Evolutionary conservation across 192 early-diverging fungal species (phyloP).

Genomic region (Coemansia erecta): DNA sequence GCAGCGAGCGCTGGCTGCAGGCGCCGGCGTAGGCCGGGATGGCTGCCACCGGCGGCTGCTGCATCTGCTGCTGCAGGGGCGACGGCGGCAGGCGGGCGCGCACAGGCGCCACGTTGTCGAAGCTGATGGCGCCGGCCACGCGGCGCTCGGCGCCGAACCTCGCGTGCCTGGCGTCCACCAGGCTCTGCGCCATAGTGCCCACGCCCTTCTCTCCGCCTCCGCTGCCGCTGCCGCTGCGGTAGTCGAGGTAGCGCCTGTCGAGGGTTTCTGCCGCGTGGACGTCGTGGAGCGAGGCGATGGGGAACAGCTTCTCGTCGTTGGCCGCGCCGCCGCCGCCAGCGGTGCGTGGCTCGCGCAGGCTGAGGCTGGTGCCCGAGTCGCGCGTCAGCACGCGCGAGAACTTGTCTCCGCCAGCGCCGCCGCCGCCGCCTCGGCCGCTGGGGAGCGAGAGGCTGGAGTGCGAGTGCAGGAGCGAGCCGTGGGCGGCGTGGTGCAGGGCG

Average conservation of each 20-base stretch:
- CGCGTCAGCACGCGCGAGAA: constrained; percentile 6
- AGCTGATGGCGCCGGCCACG: constrained; percentile 3
- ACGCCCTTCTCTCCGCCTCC: not conserved
- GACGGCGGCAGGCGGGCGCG: constrained; percentile 1
- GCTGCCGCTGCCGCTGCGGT: constrained; percentile 1
- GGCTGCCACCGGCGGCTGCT: not conserved
- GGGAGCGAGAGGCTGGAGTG: constrained; percentile 5
- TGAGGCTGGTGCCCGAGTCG: constrained; percentile 36
- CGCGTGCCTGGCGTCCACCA: not conserved
- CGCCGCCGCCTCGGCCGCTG: not conserved
- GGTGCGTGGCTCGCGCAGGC: constrained; percentile 12
- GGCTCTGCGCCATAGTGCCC: not conserved
- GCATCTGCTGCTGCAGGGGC: constrained; percentile 3
- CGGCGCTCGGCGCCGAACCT: not conserved
- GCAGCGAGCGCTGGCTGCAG: constrained; percentile 13
- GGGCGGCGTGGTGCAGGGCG: too few relatives aligned
- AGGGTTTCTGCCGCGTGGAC: not conserved
- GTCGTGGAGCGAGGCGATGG: constrained; percentile 1
- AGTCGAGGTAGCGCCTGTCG: constrained; percentile 9
- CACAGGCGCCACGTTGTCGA: not conserved
- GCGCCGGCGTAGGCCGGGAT: not conserved
- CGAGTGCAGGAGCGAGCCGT: constrained; percentile 8
- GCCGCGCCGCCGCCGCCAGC: not conserved
- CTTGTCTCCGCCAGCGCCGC: not conserved
- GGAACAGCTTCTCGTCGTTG: too few relatives aligned